These are phyloP conservation scores for Globisporangium lucens DNA, from an alignment of 352 stramenopile genomes.

Conservation along the genomic window DNA sequence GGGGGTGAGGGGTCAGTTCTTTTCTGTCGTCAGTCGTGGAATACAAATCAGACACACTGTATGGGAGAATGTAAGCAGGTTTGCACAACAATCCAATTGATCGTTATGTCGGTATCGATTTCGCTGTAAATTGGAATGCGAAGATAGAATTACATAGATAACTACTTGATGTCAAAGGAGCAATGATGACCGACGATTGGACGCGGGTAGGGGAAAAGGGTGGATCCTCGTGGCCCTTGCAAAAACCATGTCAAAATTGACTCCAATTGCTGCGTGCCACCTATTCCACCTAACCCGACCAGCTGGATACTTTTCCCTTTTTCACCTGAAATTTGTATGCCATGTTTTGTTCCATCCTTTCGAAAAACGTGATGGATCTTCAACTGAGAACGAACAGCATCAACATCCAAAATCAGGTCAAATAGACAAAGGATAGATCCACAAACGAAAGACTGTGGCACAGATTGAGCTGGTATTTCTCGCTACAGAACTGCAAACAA, in stretches of 20 bases:
- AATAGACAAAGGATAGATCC: too few relatives aligned
- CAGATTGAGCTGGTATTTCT: too few relatives aligned
- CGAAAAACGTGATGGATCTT: constrained; percentile 2
- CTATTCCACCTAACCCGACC: not conserved
- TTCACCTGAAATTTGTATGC: not conserved
- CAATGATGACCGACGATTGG: not conserved
- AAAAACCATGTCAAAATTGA: not conserved
- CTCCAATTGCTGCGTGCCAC: not conserved
- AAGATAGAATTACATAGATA: fast-evolving
- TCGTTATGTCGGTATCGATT: not conserved
- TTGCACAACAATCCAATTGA: not conserved
- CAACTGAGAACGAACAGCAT: not conserved
- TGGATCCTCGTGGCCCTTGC: not conserved
- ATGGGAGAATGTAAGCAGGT: not conserved
- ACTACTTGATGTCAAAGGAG: not conserved
- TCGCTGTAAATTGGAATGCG: not conserved
- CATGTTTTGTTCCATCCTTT: constrained; percentile 3
- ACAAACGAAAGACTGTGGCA: too few relatives aligned
- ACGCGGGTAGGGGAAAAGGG: not conserved
- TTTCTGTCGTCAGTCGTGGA: not conserved
- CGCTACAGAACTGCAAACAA: too few relatives aligned
- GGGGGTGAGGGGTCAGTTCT: not conserved
- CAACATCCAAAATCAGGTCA: not conserved
- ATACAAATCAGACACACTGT: not conserved
- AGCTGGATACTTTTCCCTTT: not conserved